A percentile compares a stretch with the other conserved stretches of the same genome.
phyloP scores from a whole-genome alignment of 805 yeast species.

The Soucietia sequanensis region DNA sequence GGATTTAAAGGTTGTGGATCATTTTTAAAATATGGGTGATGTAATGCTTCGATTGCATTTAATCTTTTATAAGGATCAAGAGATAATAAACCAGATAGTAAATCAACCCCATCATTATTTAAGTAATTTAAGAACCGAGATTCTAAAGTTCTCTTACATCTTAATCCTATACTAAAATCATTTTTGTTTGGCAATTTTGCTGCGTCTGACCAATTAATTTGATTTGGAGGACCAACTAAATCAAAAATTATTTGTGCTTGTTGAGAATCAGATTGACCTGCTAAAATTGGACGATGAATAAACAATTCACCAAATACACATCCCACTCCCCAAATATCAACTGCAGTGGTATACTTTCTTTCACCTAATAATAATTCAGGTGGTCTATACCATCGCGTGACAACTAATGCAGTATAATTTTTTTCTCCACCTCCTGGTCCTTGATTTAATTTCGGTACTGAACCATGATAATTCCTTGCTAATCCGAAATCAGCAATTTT shows the following conservation, averaged over 20 bases:
- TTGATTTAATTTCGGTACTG: slow-evolving; percentile 48
- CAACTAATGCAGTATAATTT: slow-evolving; percentile 66
- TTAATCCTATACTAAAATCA: slow-evolving; percentile 45
- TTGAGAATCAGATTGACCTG: slow-evolving; percentile 82
- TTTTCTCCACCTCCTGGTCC: slow-evolving; percentile 61
- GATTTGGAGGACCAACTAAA: slow-evolving; percentile 76
- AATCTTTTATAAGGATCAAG: slow-evolving; percentile 72
- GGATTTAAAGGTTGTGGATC: slow-evolving; percentile 66
- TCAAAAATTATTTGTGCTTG: slow-evolving; percentile 82
- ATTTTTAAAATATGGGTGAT: slow-evolving; percentile 63
- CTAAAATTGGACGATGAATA: slow-evolving; percentile 75
- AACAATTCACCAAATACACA: slow-evolving; percentile 94
- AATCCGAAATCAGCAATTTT: slow-evolving; percentile 96
- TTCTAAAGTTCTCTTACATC: slow-evolving; percentile 47
- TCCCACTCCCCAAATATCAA: slow-evolving; percentile 97
- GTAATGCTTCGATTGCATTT: slow-evolving; percentile 77
- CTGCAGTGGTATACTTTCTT: slow-evolving; percentile 84
- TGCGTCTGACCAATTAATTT: slow-evolving; percentile 60
- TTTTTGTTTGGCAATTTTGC: slow-evolving; percentile 53
- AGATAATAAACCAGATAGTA: slow-evolving; percentile 60
- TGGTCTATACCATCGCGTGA: slow-evolving; percentile 96
- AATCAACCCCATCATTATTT: slow-evolving; percentile 47
- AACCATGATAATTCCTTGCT: slow-evolving; percentile 72
- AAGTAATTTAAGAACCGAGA: slow-evolving; percentile 45
- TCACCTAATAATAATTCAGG: slow-evolving; percentile 91